Evolutionary conservation across 805 yeast species (phyloP), one percentile per base, ranked within the genome.

Genomic region (Sugiyamaella floridensis): DNA sequence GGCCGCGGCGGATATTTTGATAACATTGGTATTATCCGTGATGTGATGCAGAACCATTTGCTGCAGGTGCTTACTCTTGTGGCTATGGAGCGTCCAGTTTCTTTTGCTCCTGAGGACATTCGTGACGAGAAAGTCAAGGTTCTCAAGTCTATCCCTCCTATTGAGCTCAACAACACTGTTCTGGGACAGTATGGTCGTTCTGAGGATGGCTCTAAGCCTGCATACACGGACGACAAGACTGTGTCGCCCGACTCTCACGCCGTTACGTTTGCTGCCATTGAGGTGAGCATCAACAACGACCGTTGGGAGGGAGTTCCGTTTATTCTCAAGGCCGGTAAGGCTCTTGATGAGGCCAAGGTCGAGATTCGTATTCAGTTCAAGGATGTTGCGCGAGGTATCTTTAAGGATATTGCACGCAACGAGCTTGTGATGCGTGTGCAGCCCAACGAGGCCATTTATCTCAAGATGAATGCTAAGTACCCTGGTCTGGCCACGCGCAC

Each of bases 1-100:
- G 99, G 99, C 53, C 82, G 99, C 68, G 99, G 99, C 61, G 99
- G 99, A 40, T 93, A 93, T 75, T 93, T 93, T 66, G 98, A 93
- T 71, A 76, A 78, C 52, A 89, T 90, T 64, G 99, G 99, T 54
- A 93, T 93, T 67, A 86, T 93, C 61, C 82, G 99, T 71, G 99
- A 93, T 67, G 98, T 93, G 47, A 92, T 93, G 89, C 99, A 93
- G 76, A 93, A 93, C 77, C 99, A 93, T 73, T 72, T 93, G 63
- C 76, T 92, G 65, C 99, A 93, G 75, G 95, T 92, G 19, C 74
- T 93, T 66, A 90, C 98, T 5, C 71, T 93, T 52, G 74, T 92
- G 55, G 87, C 97, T 50, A 92, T 93, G 97, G 98, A 93, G 68
- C 81, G 96, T 69, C 99, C 99, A 14, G 83, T 80, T 20, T 79